These are phyloP conservation scores for Kalmusia sp. DNA, from an alignment of 2,329 filamentous ascomycete genomes.

Conservation along the genomic window DNA sequence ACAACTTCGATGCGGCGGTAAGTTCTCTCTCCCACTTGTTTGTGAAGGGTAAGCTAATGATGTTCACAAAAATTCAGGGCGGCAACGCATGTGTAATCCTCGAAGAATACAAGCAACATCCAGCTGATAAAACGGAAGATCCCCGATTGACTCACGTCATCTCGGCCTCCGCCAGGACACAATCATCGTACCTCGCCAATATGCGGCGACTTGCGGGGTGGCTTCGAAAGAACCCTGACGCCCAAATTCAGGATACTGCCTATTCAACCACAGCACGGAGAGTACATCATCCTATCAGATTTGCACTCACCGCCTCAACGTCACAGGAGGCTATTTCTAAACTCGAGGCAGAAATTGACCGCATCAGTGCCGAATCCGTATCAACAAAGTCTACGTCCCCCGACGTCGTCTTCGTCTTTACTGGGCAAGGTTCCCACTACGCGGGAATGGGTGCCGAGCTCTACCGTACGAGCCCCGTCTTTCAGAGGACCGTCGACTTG, in stretches of 20 bases:
- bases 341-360: constrained; percentile 44
- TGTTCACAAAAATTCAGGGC: too few species aligned
- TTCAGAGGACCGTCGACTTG: constrained; percentile 21
- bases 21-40: not conserved
- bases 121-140: not conserved
- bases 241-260: constrained; percentile 12
- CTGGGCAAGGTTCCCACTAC: constrained; percentile 43
- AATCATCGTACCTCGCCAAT: constrained; percentile 13
- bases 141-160: constrained; percentile 18
- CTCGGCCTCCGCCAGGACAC: constrained; percentile 18
- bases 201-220: constrained; percentile 10
- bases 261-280: constrained; percentile 29
- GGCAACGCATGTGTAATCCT: constrained; percentile 46
- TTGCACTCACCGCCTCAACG: constrained; percentile 3
- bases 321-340: constrained; percentile 9
- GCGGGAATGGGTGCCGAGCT: constrained; percentile 16
- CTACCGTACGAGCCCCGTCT: constrained; percentile 23
- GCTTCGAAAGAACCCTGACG: constrained; percentile 11
- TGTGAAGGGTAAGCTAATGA: too few species aligned
- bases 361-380: constrained; percentile 29
- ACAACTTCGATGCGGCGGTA: constrained; percentile 58
- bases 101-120: not conserved
- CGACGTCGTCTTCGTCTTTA: constrained; percentile 43
- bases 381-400: not conserved
- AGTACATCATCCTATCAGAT: constrained; percentile 20